phyloP scores from a whole-genome alignment of 208 protist species.

The Leishmania tropica region DNA sequence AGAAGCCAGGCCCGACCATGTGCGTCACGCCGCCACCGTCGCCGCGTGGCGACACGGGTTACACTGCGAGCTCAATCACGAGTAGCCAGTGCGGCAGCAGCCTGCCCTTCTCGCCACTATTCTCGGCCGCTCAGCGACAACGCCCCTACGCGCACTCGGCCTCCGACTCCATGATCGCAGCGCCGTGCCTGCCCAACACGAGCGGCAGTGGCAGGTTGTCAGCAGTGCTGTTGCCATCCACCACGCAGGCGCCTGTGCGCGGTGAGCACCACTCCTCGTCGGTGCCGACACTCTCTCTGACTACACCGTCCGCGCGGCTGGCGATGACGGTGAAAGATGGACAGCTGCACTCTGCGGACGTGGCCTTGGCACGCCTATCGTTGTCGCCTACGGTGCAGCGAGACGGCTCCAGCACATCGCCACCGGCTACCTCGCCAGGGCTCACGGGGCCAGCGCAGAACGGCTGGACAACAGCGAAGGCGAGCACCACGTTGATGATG shows the following conservation, averaged over 20 bases:
- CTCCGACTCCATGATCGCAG: not conserved
- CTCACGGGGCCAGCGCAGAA: not conserved
- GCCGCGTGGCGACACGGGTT: not conserved
- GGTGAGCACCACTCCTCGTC: conserved; percentile 7
- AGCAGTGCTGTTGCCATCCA: not conserved
- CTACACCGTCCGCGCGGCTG: not conserved
- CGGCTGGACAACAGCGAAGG: not conserved
- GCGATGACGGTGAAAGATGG: not conserved
- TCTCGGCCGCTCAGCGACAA: not conserved
- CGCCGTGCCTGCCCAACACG: not conserved
- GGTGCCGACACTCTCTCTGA: not conserved
- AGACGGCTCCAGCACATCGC: not conserved
- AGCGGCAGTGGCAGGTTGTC: not conserved
- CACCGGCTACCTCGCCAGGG: not conserved
- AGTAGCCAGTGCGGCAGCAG: not conserved
- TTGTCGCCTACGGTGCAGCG: not conserved
- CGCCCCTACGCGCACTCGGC: not conserved
- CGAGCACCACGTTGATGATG: not conserved
- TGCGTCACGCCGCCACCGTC: not conserved
- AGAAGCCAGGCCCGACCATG: not conserved
- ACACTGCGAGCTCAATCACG: not conserved
- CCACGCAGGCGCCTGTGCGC: not conserved
- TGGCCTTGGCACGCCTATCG: not conserved
- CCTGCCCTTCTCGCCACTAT: not conserved
- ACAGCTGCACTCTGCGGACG: not conserved